Conservation (phyloP, 176 grass and related monocot genomes). For the Puccinellia tenuiflora region DNA sequence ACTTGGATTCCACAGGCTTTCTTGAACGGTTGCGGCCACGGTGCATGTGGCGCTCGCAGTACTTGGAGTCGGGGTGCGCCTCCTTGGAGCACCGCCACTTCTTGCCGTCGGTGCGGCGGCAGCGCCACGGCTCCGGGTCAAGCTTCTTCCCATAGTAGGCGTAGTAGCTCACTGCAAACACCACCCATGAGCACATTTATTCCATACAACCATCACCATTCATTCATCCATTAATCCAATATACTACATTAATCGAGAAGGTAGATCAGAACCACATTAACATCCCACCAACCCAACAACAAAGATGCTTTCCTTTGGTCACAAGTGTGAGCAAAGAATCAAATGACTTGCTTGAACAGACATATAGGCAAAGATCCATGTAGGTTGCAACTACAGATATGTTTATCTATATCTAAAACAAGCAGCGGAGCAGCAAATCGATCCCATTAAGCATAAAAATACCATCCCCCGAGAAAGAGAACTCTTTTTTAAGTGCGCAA, state of each 20-base stretch:
- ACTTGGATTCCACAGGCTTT: slow-evolving; percentile 99
- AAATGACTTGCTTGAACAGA: neutral
- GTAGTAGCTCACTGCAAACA: slow-evolving; percentile 78
- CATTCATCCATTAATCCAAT: neutral
- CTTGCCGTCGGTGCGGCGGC: slow-evolving; percentile 95
- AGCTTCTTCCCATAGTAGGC: slow-evolving; percentile 98
- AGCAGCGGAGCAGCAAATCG: neutral
- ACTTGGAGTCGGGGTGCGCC: slow-evolving; percentile 96
- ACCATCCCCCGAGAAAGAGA: neutral
- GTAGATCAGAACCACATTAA: slow-evolving; percentile 25
- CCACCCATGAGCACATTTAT: slow-evolving; percentile 4
- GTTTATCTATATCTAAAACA: neutral
- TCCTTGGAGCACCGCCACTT: slow-evolving; percentile 99
- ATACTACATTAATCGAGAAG: neutral
- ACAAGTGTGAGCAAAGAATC: slow-evolving; percentile 25
- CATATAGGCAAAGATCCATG: slow-evolving; percentile 20
- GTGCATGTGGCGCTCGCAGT: slow-evolving; percentile 99
- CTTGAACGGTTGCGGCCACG: slow-evolving; percentile 99
- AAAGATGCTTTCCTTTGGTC: slow-evolving; percentile 5
- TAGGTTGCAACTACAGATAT: neutral
- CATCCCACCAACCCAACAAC: slow-evolving; percentile 34
- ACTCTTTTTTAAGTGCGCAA: neutral
- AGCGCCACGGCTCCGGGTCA: slow-evolving; percentile 92
- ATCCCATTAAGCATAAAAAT: slow-evolving; percentile 21
- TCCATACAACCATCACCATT: neutral